Conservation (phyloP, 2,329 filamentous ascomycete genomes). For the Cercospora sojina region DNA sequence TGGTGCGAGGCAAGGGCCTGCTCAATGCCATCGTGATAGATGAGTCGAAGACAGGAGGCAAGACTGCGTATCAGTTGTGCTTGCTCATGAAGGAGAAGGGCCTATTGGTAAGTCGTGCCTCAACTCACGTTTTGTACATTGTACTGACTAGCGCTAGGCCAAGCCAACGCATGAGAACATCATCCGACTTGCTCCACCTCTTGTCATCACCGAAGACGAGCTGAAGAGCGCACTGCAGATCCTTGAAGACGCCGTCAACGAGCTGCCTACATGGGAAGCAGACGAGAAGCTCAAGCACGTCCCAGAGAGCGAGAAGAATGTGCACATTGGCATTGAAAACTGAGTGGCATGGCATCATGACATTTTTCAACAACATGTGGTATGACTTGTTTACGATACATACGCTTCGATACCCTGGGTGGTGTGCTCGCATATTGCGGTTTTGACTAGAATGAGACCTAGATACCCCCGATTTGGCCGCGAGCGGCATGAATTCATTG, state of each 20-base stretch:
- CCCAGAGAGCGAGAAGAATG: constrained; percentile 59
- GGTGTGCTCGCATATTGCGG: constrained; percentile 3
- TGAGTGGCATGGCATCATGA: constrained; percentile 34
- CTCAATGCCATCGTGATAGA: constrained; percentile 97
- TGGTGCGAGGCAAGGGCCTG: constrained; percentile 85
- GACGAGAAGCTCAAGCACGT: constrained; percentile 57
- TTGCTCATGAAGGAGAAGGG: constrained; percentile 95
- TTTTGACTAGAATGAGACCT: constrained; percentile 16
- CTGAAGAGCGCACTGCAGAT: constrained; percentile 74
- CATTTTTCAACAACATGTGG: background rate
- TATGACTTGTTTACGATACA: background rate
- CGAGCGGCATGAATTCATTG: background rate
- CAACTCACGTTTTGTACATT: constrained; percentile 31
- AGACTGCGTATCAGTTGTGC: constrained; percentile 94
- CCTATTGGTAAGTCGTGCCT: constrained; percentile 64
- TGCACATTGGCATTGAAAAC: constrained; percentile 60
- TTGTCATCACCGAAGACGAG: constrained; percentile 89
- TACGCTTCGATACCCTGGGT: background rate
- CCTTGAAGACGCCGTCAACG: constrained; percentile 76
- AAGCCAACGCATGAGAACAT: constrained; percentile 99
- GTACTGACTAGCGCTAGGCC: constrained; percentile 77
- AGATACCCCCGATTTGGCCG: constrained; percentile 10
- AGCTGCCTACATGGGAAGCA: constrained; percentile 70
- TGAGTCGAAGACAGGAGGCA: constrained; percentile 78
- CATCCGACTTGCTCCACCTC: constrained; percentile 92